Evolutionary conservation across 83 land plant genomes (phyloP).

Genomic region (Diphasiastrum complanatum): DNA sequence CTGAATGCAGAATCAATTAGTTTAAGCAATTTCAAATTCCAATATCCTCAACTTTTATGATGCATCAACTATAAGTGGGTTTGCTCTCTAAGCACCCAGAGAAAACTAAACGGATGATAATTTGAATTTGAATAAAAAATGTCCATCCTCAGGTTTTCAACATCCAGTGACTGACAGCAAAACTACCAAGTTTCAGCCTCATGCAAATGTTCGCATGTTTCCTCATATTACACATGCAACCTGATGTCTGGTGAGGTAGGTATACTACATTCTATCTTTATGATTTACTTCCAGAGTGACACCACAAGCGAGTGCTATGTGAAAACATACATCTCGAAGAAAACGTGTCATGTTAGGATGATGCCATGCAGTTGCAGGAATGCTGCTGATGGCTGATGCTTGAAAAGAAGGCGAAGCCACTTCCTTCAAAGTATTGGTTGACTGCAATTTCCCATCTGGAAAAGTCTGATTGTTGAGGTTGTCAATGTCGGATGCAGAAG

Average conservation of each 20-base stretch:
- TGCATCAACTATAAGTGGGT: no score
- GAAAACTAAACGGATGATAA: no score
- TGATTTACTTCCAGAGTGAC: no score
- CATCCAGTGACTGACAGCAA: no score
- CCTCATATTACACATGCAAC: no score
- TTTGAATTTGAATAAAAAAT: no score
- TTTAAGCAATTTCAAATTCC: background rate
- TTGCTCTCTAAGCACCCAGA: no score
- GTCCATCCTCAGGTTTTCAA: no score
- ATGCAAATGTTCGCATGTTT: no score
- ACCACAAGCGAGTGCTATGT: background rate
- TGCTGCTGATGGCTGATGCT: conserved; percentile 41
- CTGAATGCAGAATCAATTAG: conserved; percentile 32
- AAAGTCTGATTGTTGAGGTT: conserved; percentile 50
- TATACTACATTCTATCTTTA: background rate
- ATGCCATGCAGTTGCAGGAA: conserved; percentile 38
- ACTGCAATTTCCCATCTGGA: conserved; percentile 35
- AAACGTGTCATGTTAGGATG: conserved; percentile 45
- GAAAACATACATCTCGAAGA: conserved; percentile 55
- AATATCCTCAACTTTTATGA: background rate
- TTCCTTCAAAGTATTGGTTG: conserved; percentile 33
- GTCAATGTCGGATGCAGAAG: conserved; percentile 90
- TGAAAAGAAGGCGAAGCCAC: conserved; percentile 10
- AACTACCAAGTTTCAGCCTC: no score
- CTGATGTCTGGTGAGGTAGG: no score